Base-by-base conservation (phyloP, 1,139 yeast genomes). In the Candida dubliniensis region DNA sequence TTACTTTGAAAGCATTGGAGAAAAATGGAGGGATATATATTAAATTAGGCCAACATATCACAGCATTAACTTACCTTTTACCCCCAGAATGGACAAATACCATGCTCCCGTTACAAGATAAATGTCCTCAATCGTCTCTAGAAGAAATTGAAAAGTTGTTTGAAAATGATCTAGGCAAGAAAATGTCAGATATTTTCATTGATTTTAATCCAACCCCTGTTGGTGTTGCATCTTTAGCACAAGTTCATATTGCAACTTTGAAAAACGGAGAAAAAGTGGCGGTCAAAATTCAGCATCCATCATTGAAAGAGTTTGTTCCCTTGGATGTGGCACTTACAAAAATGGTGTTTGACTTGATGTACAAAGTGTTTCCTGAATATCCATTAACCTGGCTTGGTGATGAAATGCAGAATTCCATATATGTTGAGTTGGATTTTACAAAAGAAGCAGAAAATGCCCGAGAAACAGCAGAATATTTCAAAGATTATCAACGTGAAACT, bases 221-320 rank as follows among this genome's bases (percentile, higher is more conserved):
- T 36, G 99, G 99, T 1, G 96, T 90, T 11, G 99, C 99, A 0
- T 88, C 96, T 1, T 72, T 93, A 53, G 99, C 99, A 0, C 99
- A 93, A 59, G 99, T 93, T 8, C 99, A 93, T 64, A 69, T 74
- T 36, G 99, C 96, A 0, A 76, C 65, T 1, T 63, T 91, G 45
- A 76, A 70, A 46, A 76, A 72, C 4, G 90, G 89, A 1, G 78
- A 84, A 53, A 79, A 76, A 55, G 98, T 91, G 1, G 99, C 99
- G 0, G 96, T 93, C 23, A 93, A 95, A 59, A 78, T 93, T 34
- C 99, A 93, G 61, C 99, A 93, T 64, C 99, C 99, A 0, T 77
- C 90, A 6, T 71, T 93, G 41, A 78, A 82, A 42, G 90, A 87
- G 55, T 93, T 87, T 67, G 96, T 93, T 8, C 98, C 99, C 0